Evolutionary conservation across 495 filamentous ascomycete species (phyloP).

Genomic region (Podospora pseudoanserina): DNA sequence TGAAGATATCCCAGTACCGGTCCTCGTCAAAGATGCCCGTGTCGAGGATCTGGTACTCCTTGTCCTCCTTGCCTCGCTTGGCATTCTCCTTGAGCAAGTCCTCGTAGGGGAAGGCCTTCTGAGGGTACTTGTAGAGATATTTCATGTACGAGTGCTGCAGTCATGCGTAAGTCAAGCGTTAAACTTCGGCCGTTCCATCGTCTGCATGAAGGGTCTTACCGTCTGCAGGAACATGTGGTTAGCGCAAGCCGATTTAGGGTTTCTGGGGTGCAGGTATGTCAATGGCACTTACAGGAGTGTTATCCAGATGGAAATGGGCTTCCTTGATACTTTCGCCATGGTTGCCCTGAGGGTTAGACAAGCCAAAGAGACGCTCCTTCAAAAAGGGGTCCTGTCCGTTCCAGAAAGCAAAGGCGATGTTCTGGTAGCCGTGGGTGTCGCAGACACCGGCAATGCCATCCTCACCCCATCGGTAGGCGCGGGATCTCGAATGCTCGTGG

Average conservation of each 20-base stretch:
- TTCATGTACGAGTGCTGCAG: conserved; percentile 96
- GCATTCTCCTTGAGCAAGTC: conserved; percentile 81
- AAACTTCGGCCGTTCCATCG: conserved; percentile 9
- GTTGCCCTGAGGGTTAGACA: conserved; percentile 93
- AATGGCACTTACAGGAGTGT: conserved; percentile 61
- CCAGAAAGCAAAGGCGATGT: conserved; percentile 95
- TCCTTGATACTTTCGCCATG: conserved; percentile 97
- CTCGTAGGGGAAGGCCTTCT: conserved; percentile 86
- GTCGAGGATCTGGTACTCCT: conserved; percentile 88
- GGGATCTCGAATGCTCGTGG: conserved; percentile 83
- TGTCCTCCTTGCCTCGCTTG: conserved; percentile 65
- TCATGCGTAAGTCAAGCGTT: conserved; percentile 21
- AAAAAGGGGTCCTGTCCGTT: conserved; percentile 92
- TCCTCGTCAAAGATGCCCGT: conserved; percentile 90
- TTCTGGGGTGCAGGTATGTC: not conserved
- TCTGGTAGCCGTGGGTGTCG: conserved; percentile 83
- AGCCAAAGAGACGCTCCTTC: conserved; percentile 89
- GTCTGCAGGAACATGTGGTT: conserved; percentile 35
- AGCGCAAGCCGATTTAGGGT: conserved; percentile 13
- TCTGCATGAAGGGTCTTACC: conserved; percentile 31
- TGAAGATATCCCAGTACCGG: conserved; percentile 94
- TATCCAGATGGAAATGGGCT: conserved; percentile 92
- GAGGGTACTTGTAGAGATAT: conserved; percentile 94
- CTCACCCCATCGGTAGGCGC: conserved; percentile 91
- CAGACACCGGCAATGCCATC: conserved; percentile 96